Evolutionary conservation across 305 asterid species (phyloP).

Genomic region (Coffea humblotiana): DNA sequence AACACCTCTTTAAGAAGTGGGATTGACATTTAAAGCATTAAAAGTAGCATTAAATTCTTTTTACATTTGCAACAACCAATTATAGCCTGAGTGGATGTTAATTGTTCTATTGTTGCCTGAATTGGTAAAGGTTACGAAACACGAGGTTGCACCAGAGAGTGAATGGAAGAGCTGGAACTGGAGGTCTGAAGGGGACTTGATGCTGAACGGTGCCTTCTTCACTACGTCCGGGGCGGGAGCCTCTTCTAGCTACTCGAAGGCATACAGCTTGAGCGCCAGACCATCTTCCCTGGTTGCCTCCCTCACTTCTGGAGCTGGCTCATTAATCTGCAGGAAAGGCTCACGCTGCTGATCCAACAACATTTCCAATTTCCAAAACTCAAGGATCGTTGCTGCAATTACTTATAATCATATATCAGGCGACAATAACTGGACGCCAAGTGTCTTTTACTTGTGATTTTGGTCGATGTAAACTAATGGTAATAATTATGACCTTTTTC

Average conservation of each 20-base stretch:
- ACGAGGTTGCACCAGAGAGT: constrained; percentile 64
- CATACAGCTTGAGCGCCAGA: constrained; percentile 81
- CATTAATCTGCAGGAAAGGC: constrained; percentile 69
- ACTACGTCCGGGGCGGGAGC: constrained; percentile 76
- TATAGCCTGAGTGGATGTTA: neutral
- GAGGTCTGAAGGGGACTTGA: constrained; percentile 83
- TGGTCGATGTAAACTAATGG: neutral
- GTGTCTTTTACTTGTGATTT: constrained; percentile 3
- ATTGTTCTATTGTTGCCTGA: neutral
- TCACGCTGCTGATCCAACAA: constrained; percentile 39
- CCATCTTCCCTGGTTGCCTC: constrained; percentile 68
- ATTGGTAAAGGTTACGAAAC: constrained; percentile 38
- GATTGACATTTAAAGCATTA: too few relatives aligned
- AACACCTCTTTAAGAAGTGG: too few relatives aligned
- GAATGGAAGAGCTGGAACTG: constrained; percentile 87
- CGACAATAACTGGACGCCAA: neutral
- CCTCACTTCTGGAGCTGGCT: constrained; percentile 59
- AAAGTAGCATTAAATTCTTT: neutral
- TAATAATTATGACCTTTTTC: neutral
- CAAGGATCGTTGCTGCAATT: too few relatives aligned
- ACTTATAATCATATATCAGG: neutral
- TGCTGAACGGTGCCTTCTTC: constrained; percentile 87
- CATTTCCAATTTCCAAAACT: neutral
- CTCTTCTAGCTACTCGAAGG: constrained; percentile 79
- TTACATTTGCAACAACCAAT: neutral